A percentile compares a stretch with the other conserved stretches of the same genome.
Conservation (phyloP, 495 filamentous ascomycete genomes). For the Aspergillus bridgeri region DNA sequence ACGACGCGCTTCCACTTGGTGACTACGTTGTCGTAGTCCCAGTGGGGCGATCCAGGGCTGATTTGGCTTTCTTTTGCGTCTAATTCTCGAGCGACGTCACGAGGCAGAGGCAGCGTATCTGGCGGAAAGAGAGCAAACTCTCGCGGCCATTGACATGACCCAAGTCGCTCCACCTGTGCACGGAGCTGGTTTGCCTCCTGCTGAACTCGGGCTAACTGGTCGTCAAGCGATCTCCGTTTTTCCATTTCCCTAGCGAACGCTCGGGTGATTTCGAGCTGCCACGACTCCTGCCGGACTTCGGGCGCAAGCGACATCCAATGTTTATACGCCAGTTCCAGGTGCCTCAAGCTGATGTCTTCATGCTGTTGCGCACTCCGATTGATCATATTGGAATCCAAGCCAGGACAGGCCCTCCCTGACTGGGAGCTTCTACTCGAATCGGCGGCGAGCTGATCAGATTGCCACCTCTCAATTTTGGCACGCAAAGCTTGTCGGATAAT, state of each 20-base stretch:
- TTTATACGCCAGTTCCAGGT: conserved; percentile 65
- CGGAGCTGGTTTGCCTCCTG: conserved; percentile 73
- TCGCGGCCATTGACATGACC: conserved; percentile 63
- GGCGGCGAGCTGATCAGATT: conserved; percentile 33
- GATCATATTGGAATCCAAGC: conserved; percentile 39
- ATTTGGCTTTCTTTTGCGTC: conserved; percentile 36
- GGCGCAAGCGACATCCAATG: conserved; percentile 63
- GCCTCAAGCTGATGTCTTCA: conserved; percentile 57
- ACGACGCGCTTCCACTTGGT: conserved; percentile 57
- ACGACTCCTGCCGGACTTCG: conserved; percentile 58
- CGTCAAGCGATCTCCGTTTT: conserved; percentile 58
- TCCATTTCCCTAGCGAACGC: conserved; percentile 66
- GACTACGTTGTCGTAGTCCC: conserved; percentile 56
- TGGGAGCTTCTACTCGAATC: conserved; percentile 24
- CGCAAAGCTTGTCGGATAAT: conserved; percentile 63
- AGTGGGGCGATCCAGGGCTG: conserved; percentile 37
- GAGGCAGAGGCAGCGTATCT: conserved; percentile 55
- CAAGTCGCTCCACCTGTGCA: conserved; percentile 64
- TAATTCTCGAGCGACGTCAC: conserved; percentile 42
- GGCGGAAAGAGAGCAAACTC: conserved; percentile 68
- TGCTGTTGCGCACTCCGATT: conserved; percentile 51
- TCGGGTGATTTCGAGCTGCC: conserved; percentile 76
- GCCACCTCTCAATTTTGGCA: conserved; percentile 63
- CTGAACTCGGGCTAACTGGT: conserved; percentile 56
- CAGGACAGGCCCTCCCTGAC: conserved; percentile 23